Evolutionary conservation across 257 asterid genomes (phyloP), one percentile per base, ranked within the genome.

Genomic region (Solanum dulcamara): DNA sequence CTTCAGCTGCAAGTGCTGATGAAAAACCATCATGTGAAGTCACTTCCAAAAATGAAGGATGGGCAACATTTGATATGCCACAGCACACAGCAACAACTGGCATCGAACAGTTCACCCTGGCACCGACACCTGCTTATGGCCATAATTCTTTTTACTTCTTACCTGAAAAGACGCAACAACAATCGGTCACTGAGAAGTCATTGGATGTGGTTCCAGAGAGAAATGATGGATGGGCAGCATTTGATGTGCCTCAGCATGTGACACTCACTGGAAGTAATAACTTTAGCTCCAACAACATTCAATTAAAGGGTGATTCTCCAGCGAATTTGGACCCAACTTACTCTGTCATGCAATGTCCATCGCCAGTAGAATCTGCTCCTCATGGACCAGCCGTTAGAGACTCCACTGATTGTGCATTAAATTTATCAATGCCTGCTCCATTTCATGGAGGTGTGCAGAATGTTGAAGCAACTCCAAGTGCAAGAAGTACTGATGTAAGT

Each of bases 51-150:
- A 89, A 89, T 87, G 92, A 82, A 88, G 90, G 93, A 71, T 89
- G 92, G 93, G 93, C 93, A 51, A 91, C 89, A 81, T 91, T 91
- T 89, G 93, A 91, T 81, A 68, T 84, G 46, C 91, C 92, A 84
- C 90, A 87, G 85, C 91, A 87, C 17, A 20, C 80, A 83, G 90
- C 60, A 81, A 89, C 95, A 74, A 12, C 70, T 46, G 88, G 83
- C 72, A 68, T 85, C 32, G 91, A 86, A 53, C 89, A 84, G 79
- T 83, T 87, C 86, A 51, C 87, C n/a, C 86, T 88, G 81, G 86
- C 89, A 51, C 75, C 79, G 37, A 59, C 87, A 83, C 87, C 91
- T 86, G 86, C 94, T 87, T 89, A 92, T 59, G 92, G 81, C 85
- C 92, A 86, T 83, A 94, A 84, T 57, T 80, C 71, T 32, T 14